Percentiles rank a stretch among this genome's conserved stretches.
phyloP scores from a whole-genome alignment of 2,329 filamentous ascomycete genomes.

The Ceratocystis eucalypticola region DNA sequence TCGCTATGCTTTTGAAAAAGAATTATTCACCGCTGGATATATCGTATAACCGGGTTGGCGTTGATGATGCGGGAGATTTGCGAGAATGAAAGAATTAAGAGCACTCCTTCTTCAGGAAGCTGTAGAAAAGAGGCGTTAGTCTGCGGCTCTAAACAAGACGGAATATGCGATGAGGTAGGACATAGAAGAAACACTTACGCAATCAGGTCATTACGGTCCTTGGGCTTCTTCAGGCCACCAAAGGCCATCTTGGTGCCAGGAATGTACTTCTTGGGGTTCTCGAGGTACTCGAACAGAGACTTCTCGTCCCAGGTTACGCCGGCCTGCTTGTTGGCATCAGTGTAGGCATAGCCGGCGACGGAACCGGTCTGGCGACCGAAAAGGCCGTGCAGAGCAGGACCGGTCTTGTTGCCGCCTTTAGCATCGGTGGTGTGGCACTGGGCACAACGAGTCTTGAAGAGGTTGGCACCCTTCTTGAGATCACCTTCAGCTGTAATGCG shows the following conservation, averaged over 20 bases:
- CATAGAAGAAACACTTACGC: conserved; percentile 50
- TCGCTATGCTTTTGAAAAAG: conserved; percentile 2
- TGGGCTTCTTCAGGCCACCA: conserved; percentile 98
- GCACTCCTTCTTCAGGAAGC: conserved; percentile 19
- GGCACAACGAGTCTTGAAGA: conserved; percentile 98
- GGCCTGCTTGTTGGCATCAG: conserved; percentile 98
- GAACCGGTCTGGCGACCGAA: conserved; percentile 92
- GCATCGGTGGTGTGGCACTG: conserved; percentile 96
- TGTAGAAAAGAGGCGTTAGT: conserved; percentile 5
- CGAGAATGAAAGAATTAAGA: conserved; percentile 4
- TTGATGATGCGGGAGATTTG: conserved; percentile 3
- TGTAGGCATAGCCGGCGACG: conserved; percentile 90
- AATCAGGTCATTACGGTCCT: conserved; percentile 98
- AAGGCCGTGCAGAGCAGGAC: conserved; percentile 90
- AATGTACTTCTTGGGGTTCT: conserved; percentile 99
- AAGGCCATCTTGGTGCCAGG: conserved; percentile 99
- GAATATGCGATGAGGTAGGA: background rate
- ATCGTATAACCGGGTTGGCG: background rate
- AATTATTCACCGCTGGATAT: conserved; percentile 12
- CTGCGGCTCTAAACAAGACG: background rate
- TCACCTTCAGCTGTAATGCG: conserved; percentile 48
- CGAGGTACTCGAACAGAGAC: conserved; percentile 91
- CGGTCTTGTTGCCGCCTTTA: conserved; percentile 92
- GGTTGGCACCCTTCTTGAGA: conserved; percentile 88
- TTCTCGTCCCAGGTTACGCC: conserved; percentile 77